These are phyloP conservation scores for Ceratobasidium sp. DNA, from an alignment of 1,284 basidiomycete genomes.

Conservation along the genomic window DNA sequence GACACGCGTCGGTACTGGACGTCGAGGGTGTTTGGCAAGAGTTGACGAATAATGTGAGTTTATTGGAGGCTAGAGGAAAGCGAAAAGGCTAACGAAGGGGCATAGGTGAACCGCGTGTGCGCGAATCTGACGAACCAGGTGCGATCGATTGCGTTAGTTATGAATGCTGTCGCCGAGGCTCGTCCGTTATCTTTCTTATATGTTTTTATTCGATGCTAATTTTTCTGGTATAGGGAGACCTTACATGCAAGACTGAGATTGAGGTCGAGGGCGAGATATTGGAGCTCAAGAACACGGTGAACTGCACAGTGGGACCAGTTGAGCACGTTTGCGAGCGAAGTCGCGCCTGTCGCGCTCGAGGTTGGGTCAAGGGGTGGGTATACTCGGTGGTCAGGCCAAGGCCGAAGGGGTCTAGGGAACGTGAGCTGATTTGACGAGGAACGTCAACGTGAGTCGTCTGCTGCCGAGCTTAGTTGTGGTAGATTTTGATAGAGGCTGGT, in stretches of 20 bases:
- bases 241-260: conserved; percentile 88
- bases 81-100: conserved; percentile 45
- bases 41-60: conserved; percentile 85
- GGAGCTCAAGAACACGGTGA: conserved; percentile 84
- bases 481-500: conserved; percentile 40
- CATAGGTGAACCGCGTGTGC: conserved; percentile 70
- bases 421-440: conserved; percentile 92
- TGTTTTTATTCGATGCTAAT: neutral
- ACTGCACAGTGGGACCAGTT: conserved; percentile 91
- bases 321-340: conserved; percentile 93
- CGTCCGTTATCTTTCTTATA: neutral
- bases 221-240: conserved; percentile 69
- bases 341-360: conserved; percentile 93
- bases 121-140: conserved; percentile 72
- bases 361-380: conserved; percentile 88
- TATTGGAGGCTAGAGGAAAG: conserved; percentile 46
- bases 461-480: neutral
- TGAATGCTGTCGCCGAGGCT: conserved; percentile 86
- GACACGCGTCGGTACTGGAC: conserved; percentile 91
- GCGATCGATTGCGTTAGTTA: conserved; percentile 71
- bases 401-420: conserved; percentile 95
- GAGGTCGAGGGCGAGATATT: conserved; percentile 94
- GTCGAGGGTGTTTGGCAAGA: conserved; percentile 97
- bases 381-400: conserved; percentile 91
- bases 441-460: conserved; percentile 78